A percentile compares a stretch with the other conserved stretches of the same genome.
Evolutionary conservation across 2,329 filamentous ascomycete species (phyloP).

Genomic region (Bipolaris victoriae): DNA sequence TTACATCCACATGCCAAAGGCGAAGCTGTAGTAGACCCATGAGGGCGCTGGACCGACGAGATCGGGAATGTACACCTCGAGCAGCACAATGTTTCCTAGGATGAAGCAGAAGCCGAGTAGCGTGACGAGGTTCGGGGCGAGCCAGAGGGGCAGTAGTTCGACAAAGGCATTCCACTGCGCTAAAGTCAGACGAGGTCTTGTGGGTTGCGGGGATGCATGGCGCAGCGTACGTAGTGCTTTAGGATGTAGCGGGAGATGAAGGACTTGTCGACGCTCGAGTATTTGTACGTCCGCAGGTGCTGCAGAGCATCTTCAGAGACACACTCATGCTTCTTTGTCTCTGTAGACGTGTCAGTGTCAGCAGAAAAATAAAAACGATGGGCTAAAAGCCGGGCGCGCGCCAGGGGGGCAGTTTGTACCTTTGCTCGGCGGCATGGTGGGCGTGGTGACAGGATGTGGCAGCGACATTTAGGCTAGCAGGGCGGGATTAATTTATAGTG

Average conservation of each 20-base stretch:
- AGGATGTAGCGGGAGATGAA: constrained; percentile 92
- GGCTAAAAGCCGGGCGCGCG: constrained; percentile 4
- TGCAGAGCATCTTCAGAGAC: constrained; percentile 88
- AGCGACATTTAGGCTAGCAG: constrained; percentile 44
- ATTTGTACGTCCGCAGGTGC: constrained; percentile 95
- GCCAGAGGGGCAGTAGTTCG: constrained; percentile 89
- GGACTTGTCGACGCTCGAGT: constrained; percentile 95
- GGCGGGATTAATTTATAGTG: constrained; percentile 34
- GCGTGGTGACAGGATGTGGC: constrained; percentile 45
- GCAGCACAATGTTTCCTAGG: constrained; percentile 75
- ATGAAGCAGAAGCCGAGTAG: constrained; percentile 95
- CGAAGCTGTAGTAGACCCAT: constrained; percentile 97
- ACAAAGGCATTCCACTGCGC: constrained; percentile 95
- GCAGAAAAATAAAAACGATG: constrained; percentile 7
- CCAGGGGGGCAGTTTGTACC: constrained; percentile 26
- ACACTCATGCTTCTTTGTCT: constrained; percentile 70
- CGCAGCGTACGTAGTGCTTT: constrained; percentile 81
- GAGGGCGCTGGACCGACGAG: constrained; percentile 84
- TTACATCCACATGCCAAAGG: constrained; percentile 92
- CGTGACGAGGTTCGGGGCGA: constrained; percentile 97
- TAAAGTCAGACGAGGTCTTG: constrained; percentile 32
- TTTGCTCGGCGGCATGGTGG: constrained; percentile 48
- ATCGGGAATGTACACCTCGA: constrained; percentile 86
- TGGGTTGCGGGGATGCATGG: constrained; percentile 5
- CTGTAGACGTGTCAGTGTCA: constrained; percentile 39